These are phyloP conservation scores for Gossypium armourianum DNA, from an alignment of 441 rosid genomes.

Conservation along the genomic window DNA sequence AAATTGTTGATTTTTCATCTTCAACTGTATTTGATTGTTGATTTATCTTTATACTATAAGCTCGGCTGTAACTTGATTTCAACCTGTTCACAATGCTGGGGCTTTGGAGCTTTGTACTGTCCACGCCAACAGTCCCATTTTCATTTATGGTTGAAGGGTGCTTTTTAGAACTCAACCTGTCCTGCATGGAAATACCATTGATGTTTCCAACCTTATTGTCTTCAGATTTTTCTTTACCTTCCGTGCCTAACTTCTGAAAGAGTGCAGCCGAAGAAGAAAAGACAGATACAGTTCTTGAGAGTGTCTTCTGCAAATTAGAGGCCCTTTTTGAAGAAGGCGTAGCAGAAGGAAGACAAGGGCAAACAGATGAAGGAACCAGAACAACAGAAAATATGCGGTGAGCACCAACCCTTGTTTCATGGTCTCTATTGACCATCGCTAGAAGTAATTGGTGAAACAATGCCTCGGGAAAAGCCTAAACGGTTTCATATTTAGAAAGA, in stretches of 20 bases:
- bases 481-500: conserved; percentile 10
- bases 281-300: conserved; percentile 79
- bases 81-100: conserved; percentile 44
- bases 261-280: conserved; percentile 91
- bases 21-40: conserved; percentile 18
- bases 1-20: conserved; percentile 27
- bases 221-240: conserved; percentile 14
- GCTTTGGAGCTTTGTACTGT: conserved; percentile 23
- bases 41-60: conserved; percentile 33
- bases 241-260: conserved; percentile 51
- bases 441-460: conserved; percentile 72
- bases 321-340: conserved; percentile 34
- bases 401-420: conserved; percentile 65
- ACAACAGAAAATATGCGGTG: conserved; percentile 75
- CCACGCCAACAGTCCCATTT: conserved; percentile 22
- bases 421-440: conserved; percentile 75
- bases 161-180: conserved; percentile 19
- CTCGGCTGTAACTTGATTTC: conserved; percentile 56
- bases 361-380: conserved; percentile 80
- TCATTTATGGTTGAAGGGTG: not conserved
- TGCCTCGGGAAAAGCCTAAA: conserved; percentile 79
- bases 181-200: conserved; percentile 34
- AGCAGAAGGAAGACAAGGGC: conserved; percentile 36
- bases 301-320: conserved; percentile 52
- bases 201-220: conserved; percentile 21